Evolutionary conservation across 2,329 filamentous ascomycete species (phyloP).

Genomic region (Colletotrichum neosansevieriae): DNA sequence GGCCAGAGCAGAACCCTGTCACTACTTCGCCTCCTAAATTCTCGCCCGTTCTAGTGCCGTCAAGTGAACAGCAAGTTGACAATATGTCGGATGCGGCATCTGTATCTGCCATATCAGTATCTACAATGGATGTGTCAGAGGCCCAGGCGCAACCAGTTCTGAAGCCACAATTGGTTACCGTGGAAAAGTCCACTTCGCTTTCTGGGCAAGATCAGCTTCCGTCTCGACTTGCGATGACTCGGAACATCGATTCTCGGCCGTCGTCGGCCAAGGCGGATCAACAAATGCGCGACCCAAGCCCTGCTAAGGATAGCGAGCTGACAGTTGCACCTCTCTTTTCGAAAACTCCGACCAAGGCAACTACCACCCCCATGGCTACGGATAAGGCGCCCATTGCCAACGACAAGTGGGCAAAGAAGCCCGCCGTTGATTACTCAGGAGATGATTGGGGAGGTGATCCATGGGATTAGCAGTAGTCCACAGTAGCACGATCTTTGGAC

Average conservation of each 20-base stretch:
- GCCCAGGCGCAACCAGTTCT: slow-evolving; percentile 42
- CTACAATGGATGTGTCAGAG: slow-evolving; percentile 43
- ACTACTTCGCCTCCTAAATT: neutral
- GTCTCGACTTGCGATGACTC: neutral
- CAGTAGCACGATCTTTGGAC: too few relatives aligned
- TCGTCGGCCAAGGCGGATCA: neutral
- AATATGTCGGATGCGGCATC: slow-evolving; percentile 41
- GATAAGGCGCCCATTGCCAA: neutral
- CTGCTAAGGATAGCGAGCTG: neutral
- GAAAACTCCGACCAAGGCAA: neutral
- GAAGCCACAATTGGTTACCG: slow-evolving; percentile 41
- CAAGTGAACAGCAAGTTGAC: neutral
- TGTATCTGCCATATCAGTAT: slow-evolving; percentile 42
- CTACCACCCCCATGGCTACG: neutral
- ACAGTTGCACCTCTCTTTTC: slow-evolving; percentile 35
- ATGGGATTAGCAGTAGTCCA: slow-evolving; percentile 31
- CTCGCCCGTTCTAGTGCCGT: neutral
- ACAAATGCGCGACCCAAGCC: neutral
- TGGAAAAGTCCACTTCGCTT: slow-evolving; percentile 1
- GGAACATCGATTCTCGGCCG: neutral
- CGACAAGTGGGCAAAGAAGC: slow-evolving; percentile 44
- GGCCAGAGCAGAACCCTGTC: too few relatives aligned
- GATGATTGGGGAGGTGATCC: slow-evolving; percentile 45
- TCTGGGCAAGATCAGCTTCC: slow-evolving; percentile 3
- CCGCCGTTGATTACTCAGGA: slow-evolving; percentile 47